Evolutionary conservation across 257 asterid species (phyloP), one percentile per base, ranked within the genome.

Genomic region (Primulina tabacum): DNA sequence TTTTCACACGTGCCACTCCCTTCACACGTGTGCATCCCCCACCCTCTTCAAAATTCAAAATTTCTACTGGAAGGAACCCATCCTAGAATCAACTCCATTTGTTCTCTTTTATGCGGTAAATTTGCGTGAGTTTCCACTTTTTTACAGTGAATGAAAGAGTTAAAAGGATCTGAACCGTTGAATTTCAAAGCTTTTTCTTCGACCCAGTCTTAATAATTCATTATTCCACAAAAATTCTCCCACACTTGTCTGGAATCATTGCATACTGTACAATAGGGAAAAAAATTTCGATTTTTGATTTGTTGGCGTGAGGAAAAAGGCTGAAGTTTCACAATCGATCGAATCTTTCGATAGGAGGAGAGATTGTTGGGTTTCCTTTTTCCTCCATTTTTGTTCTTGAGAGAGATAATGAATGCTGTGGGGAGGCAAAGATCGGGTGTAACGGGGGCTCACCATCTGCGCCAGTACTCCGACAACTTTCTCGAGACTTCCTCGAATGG

Each of bases 351-450:
- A 28, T 28, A 28, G 30, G 30, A n/a, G 68, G 52, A 62, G 28
- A 52, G 43, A 50, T 76, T 52, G 75, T 69, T 60, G 73, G 71
- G 20, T 55, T 52, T 64, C 17, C n/a, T 29, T 26, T 2, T 20
- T 16, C 8, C 47, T 21, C 32, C 17, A 52, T 58, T 63, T 62
- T 8, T 7, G 17, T 11, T 38, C 24, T 38, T 65, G 71, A 75
- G 72, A 77, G 75, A 77, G 30, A 28, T 28, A 28, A 92, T 91
- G 97, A 91, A 89, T 83, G 96, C 95, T 29, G 82, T 87, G 57
- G 97, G 97, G 38, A 78, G 93, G 78, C 99, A 91, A 76, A 94
- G 84, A 86, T 86, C 96, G 65, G 96, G 96, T 57, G 83, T 89
- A 8, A 76, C 96, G 76, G 78, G 88, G 78, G 88, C 84, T 65